Evolutionary conservation across 2,329 filamentous ascomycete species (phyloP).

Genomic region (Atkinsonella texensis): DNA sequence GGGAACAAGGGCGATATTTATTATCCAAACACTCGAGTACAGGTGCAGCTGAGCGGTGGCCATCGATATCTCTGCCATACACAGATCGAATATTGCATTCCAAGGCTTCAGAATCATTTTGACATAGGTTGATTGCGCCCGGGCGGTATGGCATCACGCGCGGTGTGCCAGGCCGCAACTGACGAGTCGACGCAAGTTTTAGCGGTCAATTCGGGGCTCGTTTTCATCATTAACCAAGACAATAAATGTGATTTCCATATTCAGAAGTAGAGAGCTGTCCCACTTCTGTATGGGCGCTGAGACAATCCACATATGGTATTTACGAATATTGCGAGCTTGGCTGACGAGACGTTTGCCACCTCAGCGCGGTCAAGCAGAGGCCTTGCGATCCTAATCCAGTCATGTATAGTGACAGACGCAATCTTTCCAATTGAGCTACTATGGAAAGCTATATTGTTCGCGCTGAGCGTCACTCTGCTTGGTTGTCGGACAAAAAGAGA

Average conservation of each 20-base stretch:
- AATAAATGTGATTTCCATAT: background rate
- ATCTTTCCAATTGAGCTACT: too few relatives aligned
- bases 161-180: background rate
- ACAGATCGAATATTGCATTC: background rate
- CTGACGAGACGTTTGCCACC: background rate
- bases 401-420: background rate
- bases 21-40: background rate
- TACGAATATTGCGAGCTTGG: background rate
- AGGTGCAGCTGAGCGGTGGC: background rate
- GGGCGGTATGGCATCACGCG: background rate
- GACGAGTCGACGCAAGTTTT: background rate
- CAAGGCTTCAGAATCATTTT: background rate
- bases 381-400: background rate
- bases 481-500: too few relatives aligned
- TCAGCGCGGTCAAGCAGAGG: background rate
- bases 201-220: background rate
- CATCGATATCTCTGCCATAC: background rate
- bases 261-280: background rate
- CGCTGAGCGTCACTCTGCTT: too few relatives aligned
- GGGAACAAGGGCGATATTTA: slow-evolving; percentile 1
- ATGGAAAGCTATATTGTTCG: too few relatives aligned
- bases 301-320: background rate
- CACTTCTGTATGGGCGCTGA: background rate
- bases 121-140: background rate
- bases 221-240: background rate